Evolutionary conservation across 2,329 filamentous ascomycete species (phyloP), one percentile per base, ranked within the genome.

Genomic region (Calonectria leucothoes): DNA sequence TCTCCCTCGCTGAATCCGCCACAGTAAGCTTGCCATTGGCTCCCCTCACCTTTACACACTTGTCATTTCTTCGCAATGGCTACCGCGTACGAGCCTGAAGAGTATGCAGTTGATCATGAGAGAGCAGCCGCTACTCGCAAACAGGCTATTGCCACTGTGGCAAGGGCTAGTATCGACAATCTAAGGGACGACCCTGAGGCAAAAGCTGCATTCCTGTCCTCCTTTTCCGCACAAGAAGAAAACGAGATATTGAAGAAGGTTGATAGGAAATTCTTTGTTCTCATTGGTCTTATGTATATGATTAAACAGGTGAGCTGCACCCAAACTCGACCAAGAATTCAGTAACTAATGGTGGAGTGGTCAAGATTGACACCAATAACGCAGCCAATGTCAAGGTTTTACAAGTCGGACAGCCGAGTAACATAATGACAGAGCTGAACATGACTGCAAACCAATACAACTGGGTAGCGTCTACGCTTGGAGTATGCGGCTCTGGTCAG

Each of bases 221-320:
- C 82, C 0, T 87, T 87, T 71, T 83, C 81, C 8, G 79, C 81
- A 0, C 82, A 83, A 59, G 84, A 87, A 61, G 85, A 85, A 63
- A 81, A 78, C 37, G 71, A 75, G 0, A 84, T 87, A 72, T 84
- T 85, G 80, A 76, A 80, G 63, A 87, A 87, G 73, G 84, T 87
- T 5, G 82, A 86, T 64, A 70, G 76, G 59, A 78, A 81, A 12
- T 85, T 86, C 69, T 71, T 85, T 6, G 73, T 82, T 20, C 76
- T 87, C 10, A 85, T 86, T 48, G 85, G 83, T 1, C 69, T 85
- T 8, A 84, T 86, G 78, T 86, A 84, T 73, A 81, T 86, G 76
- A 82, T 87, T 65, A 87, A 87, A 65, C 82, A 84, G 72, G 59
- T 64, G 7, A 33, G 59, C 15, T 8, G 23, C 45, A 2, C 6